A percentile compares a stretch with the other conserved stretches of the same genome.
phyloP scores from a whole-genome alignment of 2,329 filamentous ascomycete genomes.

The Penicillium sp. region DNA sequence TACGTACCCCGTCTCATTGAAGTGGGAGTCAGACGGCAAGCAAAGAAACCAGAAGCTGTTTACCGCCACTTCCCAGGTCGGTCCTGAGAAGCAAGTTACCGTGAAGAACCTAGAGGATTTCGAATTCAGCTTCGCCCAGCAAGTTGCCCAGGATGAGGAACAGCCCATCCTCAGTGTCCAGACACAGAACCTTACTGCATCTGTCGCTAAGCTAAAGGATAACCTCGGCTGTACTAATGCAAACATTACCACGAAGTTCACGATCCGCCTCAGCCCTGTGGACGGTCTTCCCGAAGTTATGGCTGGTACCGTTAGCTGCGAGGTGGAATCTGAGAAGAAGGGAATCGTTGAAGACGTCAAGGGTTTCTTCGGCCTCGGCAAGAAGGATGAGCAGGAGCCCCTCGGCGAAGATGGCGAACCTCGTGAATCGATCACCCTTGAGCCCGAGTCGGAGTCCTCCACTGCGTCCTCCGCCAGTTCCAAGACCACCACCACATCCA shows the following conservation, averaged over 20 bases:
- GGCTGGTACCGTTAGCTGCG: constrained; percentile 78
- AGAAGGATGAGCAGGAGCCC: constrained; percentile 76
- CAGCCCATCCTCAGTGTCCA: constrained; percentile 63
- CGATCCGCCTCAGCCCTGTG: constrained; percentile 66
- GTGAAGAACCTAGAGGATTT: constrained; percentile 83
- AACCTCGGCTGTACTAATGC: constrained; percentile 72
- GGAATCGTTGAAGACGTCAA: constrained; percentile 93
- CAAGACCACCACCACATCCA: constrained; percentile 50
- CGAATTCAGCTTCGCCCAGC: constrained; percentile 73
- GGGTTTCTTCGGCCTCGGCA: constrained; percentile 91
- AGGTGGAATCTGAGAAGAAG: constrained; percentile 71
- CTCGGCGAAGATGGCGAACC: constrained; percentile 60
- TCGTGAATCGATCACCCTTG: constrained; percentile 49
- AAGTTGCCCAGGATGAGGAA: constrained; percentile 43
- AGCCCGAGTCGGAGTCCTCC: constrained; percentile 47
- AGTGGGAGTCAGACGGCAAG: constrained; percentile 71
- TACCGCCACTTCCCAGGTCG: constrained; percentile 70
- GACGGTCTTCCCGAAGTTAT: constrained; percentile 77
- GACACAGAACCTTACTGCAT: constrained; percentile 82
- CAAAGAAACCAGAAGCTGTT: constrained; percentile 78
- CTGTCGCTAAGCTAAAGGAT: constrained; percentile 73
- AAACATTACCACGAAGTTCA: constrained; percentile 77
- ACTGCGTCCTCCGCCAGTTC: constrained; percentile 44
- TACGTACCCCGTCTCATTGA: constrained; percentile 70
- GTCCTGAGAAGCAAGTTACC: constrained; percentile 76